phyloP scores from a whole-genome alignment of 2,329 filamentous ascomycete genomes.

The Aspergillus spinulosporus region DNA sequence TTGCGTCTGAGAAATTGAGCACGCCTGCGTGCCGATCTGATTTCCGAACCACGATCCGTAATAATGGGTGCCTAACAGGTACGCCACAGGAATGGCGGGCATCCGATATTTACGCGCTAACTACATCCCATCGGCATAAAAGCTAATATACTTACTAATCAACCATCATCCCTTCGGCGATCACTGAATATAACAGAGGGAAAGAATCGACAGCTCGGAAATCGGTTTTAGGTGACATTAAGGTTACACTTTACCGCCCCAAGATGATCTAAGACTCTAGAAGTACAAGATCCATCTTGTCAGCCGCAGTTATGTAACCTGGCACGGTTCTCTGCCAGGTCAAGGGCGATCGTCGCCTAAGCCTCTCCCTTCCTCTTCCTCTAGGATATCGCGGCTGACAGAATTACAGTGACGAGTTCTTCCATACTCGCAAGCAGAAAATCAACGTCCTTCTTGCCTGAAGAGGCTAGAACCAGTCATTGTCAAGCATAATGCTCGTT shows the following conservation, averaged over 20 bases:
- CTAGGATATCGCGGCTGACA: not conserved
- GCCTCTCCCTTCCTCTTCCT: not conserved
- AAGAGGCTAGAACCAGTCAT: too few relatives aligned
- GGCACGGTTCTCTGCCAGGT: not conserved
- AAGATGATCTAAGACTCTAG: not conserved
- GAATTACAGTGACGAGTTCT: not conserved
- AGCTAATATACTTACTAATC: too few relatives aligned
- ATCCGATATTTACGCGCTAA: too few relatives aligned
- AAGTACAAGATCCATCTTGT: not conserved
- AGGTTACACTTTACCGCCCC: slow-evolving; percentile 11
- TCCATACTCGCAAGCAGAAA: not conserved
- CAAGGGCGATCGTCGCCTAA: not conserved
- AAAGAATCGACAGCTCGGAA: not conserved
- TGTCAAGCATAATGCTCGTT: too few relatives aligned
- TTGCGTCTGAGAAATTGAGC: too few relatives aligned
- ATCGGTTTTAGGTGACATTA: slow-evolving; percentile 6
- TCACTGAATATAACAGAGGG: too few relatives aligned
- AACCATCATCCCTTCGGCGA: too few relatives aligned
- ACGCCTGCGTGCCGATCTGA: too few relatives aligned
- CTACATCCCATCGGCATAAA: too few relatives aligned
- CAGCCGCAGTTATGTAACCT: slow-evolving; percentile 8
- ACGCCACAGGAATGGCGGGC: too few relatives aligned
- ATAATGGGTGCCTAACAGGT: too few relatives aligned
- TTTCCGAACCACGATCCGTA: not conserved
- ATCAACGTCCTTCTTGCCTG: too few relatives aligned